phyloP scores from a whole-genome alignment of 352 stramenopile genomes.

The Globisporangium irregulare region DNA sequence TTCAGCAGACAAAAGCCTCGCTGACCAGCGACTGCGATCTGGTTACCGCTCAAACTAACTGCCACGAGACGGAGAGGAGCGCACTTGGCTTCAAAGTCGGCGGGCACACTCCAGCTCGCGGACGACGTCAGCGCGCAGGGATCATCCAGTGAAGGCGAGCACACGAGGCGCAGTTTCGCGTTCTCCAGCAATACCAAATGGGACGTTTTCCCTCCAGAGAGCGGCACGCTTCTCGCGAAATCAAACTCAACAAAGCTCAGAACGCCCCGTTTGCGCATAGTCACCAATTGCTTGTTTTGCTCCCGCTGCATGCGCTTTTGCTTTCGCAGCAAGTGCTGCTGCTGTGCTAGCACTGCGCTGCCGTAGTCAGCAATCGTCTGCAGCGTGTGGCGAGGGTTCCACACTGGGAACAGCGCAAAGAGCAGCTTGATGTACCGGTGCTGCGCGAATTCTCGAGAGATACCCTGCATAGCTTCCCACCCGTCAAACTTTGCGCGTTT shows the following conservation, averaged over 20 bases:
- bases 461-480: conserved; percentile 67
- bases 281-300: conserved; percentile 30
- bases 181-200: conserved; percentile 57
- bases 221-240: conserved; percentile 51
- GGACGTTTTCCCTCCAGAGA: conserved; percentile 39
- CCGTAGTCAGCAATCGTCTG: conserved; percentile 41
- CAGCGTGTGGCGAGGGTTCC: conserved; percentile 59
- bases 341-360: conserved; percentile 23
- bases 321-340: conserved; percentile 22
- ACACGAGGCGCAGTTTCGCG: conserved; percentile 46
- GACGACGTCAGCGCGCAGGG: conserved; percentile 60
- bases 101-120: conserved; percentile 54
- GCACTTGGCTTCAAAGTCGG: conserved; percentile 57
- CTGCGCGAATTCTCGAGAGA: conserved; percentile 28
- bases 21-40: conserved; percentile 69
- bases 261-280: conserved; percentile 21
- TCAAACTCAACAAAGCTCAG: conserved; percentile 63
- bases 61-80: conserved; percentile 62
- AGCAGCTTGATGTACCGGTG: conserved; percentile 84
- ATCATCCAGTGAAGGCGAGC: conserved; percentile 51
- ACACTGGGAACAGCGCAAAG: conserved; percentile 67
- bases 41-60: conserved; percentile 47
- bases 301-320: conserved; percentile 15
- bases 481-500: conserved; percentile 72
- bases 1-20: conserved; percentile 77